A percentile compares a stretch with the other conserved stretches of the same genome.
These are phyloP conservation scores for Davidsoniella eucalypti DNA, from an alignment of 2,329 filamentous ascomycete genomes.

Conservation along the genomic window DNA sequence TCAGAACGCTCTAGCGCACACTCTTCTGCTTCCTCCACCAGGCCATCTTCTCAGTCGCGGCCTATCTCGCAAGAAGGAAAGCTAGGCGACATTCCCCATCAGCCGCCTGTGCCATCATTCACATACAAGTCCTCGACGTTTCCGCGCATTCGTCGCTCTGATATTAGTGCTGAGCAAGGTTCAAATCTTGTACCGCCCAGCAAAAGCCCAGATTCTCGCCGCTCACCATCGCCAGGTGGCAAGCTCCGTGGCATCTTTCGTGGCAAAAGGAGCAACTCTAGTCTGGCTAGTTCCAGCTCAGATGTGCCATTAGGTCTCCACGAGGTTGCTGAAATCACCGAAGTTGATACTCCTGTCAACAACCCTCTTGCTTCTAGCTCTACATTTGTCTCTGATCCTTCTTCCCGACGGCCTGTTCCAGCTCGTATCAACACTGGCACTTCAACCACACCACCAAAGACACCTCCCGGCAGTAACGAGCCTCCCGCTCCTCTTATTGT, in stretches of 20 bases:
- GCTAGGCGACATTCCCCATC: background rate
- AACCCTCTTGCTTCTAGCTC: background rate
- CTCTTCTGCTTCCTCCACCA: slow-evolving; percentile 3
- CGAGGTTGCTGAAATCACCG: background rate
- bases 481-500: slow-evolving; percentile 38
- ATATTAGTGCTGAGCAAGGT: background rate
- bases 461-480: slow-evolving; percentile 25
- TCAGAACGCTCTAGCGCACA: slow-evolving; percentile 4
- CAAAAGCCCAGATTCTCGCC: slow-evolving; percentile 26
- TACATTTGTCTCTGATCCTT: background rate
- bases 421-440: slow-evolving; percentile 4
- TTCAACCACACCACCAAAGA: slow-evolving; percentile 25
- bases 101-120: slow-evolving; percentile 5
- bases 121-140: slow-evolving; percentile 9
- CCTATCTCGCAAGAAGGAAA: slow-evolving; percentile 4
- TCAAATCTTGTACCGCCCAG: slow-evolving; percentile 24
- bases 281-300: slow-evolving; percentile 17
- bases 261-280: slow-evolving; percentile 30
- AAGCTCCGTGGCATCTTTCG: slow-evolving; percentile 58
- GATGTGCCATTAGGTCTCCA: background rate
- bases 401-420: slow-evolving; percentile 3
- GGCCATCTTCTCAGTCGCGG: slow-evolving; percentile 2
- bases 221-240: slow-evolving; percentile 52
- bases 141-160: slow-evolving; percentile 4
- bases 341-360: background rate